phyloP scores from a whole-genome alignment of 495 filamentous ascomycete genomes.

The Neurospora discreta region DNA sequence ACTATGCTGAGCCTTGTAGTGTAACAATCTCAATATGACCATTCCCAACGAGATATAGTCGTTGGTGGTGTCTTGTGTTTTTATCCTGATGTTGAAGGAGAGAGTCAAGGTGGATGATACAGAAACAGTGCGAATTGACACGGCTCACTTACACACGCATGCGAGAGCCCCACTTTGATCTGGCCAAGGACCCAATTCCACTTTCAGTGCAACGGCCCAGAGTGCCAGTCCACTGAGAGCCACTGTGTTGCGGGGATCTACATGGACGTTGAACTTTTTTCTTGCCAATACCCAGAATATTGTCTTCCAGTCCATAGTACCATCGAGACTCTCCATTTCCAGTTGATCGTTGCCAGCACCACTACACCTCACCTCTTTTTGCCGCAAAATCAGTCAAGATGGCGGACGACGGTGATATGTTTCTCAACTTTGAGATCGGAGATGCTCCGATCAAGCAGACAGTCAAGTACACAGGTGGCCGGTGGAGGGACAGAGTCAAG shows the following conservation, averaged over 20 bases:
- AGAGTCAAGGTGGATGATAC: not conserved
- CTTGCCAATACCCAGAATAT: conserved; percentile 6
- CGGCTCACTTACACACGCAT: not conserved
- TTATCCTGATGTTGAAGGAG: not conserved
- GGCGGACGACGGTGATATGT: conserved; percentile 82
- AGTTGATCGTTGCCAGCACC: not conserved
- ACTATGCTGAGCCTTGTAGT: not conserved
- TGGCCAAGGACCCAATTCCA: not conserved
- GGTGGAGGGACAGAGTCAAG: conserved; percentile 76
- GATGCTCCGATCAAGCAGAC: conserved; percentile 49
- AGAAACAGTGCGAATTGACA: not conserved
- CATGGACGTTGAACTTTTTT: conserved; percentile 15
- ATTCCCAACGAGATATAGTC: not conserved
- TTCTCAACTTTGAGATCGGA: conserved; percentile 77
- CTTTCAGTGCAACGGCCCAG: not conserved
- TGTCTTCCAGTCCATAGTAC: not conserved
- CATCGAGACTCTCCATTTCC: not conserved
- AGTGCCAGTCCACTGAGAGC: not conserved
- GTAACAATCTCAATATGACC: not conserved
- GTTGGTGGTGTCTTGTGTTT: not conserved
- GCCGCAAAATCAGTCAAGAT: conserved; percentile 33
- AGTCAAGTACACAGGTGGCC: conserved; percentile 72
- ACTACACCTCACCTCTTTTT: not conserved
- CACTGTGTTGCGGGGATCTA: not conserved
- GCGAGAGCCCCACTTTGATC: not conserved